Conservation (phyloP, 495 filamentous ascomycete species). For the Aspergillus bridgeri region DNA sequence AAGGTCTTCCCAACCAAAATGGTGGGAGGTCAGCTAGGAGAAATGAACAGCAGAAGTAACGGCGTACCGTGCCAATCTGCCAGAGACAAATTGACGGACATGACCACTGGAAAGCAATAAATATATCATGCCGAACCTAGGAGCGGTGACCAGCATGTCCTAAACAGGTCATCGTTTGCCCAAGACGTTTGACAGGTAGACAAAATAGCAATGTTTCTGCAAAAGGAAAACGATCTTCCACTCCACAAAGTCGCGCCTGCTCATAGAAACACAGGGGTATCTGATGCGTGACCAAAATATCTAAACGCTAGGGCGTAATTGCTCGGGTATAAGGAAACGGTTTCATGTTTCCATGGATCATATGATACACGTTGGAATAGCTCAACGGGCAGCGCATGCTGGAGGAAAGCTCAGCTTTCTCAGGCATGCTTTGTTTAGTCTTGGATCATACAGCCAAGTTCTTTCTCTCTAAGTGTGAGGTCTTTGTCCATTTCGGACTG, state of each 20-base stretch:
- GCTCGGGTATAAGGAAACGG: background rate
- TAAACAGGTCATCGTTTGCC: too few relatives aligned
- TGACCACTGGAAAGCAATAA: too few relatives aligned
- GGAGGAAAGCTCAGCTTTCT: background rate
- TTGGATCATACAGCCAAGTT: background rate
- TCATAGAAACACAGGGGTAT: conserved; percentile 12
- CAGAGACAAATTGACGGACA: background rate
- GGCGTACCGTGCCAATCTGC: background rate
- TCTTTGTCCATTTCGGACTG: conserved; percentile 32
- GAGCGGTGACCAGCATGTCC: too few relatives aligned
- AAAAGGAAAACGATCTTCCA: background rate
- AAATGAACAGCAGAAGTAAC: background rate
- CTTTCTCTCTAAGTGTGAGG: conserved; percentile 25
- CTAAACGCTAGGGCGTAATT: conserved; percentile 1
- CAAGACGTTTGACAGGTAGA: background rate
- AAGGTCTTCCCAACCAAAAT: background rate
- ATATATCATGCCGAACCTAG: too few relatives aligned
- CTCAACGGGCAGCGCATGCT: background rate
- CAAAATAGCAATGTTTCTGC: conserved; percentile 2
- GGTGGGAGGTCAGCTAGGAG: background rate
- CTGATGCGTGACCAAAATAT: conserved; percentile 5
- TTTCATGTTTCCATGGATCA: background rate
- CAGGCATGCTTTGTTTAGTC: background rate
- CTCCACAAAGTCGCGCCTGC: background rate
- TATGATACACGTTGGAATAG: background rate